phyloP scores from a whole-genome alignment of 495 filamentous ascomycete genomes.

The Trichoderma gamsii region DNA sequence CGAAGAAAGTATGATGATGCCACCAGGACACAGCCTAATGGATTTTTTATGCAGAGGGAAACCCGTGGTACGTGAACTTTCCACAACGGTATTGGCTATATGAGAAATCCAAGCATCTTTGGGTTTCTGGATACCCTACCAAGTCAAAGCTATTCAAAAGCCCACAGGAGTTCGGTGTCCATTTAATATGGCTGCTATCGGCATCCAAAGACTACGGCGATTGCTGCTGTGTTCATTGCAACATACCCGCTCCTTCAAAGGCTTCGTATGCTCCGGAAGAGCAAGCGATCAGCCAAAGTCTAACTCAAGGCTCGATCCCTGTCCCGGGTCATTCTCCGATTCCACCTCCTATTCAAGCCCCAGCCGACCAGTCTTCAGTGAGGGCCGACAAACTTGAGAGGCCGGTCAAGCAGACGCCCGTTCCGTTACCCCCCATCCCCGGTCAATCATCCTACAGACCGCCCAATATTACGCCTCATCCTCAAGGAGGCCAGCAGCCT shows the following conservation, averaged over 20 bases:
- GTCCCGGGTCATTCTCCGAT: background rate
- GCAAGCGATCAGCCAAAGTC: background rate
- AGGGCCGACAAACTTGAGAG: background rate
- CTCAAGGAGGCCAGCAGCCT: slow-evolving; percentile 36
- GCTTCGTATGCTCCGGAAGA: background rate
- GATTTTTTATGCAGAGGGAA: slow-evolving; percentile 11
- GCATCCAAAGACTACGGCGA: slow-evolving; percentile 17
- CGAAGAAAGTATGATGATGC: background rate
- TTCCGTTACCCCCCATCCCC: background rate
- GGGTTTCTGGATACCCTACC: slow-evolving; percentile 18
- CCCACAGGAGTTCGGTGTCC: slow-evolving; percentile 16
- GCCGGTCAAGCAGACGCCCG: slow-evolving; percentile 2
- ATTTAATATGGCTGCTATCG: slow-evolving; percentile 17
- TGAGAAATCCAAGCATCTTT: slow-evolving; percentile 17
- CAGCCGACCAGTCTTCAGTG: background rate
- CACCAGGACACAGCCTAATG: background rate
- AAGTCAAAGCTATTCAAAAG: slow-evolving; percentile 18
- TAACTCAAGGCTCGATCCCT: background rate
- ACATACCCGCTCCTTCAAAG: background rate
- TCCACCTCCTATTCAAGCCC: background rate
- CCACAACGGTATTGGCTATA: slow-evolving; percentile 18
- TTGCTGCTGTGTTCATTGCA: slow-evolving; percentile 17
- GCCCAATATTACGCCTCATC: slow-evolving; percentile 17
- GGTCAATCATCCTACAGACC: slow-evolving; percentile 17
- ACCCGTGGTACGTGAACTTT: slow-evolving; percentile 16